These are phyloP conservation scores for Elaeis guineensis DNA, from an alignment of 176 grass and related monocot genomes.

Conservation along the genomic window DNA sequence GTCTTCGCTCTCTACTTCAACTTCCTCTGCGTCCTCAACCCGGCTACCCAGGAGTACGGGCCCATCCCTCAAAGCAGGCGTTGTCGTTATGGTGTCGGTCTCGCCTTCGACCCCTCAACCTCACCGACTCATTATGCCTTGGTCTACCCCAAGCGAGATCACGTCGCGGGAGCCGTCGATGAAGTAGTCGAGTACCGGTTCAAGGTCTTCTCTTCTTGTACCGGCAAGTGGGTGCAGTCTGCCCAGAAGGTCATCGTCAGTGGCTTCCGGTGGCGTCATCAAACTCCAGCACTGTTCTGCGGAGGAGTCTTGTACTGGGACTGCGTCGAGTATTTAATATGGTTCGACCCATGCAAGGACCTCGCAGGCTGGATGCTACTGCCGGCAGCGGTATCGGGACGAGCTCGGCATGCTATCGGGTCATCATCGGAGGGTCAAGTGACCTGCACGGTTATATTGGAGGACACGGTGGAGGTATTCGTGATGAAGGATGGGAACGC, in stretches of 20 bases:
- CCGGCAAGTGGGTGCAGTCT: slow-evolving; percentile 5
- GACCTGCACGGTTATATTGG: too few species aligned
- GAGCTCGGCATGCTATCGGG: too few species aligned
- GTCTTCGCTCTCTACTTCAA: background rate
- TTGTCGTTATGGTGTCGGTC: background rate
- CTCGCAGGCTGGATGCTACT: background rate
- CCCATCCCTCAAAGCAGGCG: background rate
- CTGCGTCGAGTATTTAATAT: slow-evolving; percentile 2
- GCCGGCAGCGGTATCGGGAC: background rate
- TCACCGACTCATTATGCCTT: background rate
- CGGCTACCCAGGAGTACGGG: slow-evolving; percentile 27
- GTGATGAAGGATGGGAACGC: too few species aligned
- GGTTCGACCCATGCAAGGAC: slow-evolving; percentile 19
- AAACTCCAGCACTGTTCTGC: background rate
- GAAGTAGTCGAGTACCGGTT: background rate
- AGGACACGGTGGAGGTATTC: too few species aligned
- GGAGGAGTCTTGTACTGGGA: slow-evolving; percentile 13
- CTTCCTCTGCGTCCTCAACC: slow-evolving; percentile 32
- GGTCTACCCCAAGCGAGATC: background rate
- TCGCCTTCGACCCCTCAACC: slow-evolving; percentile 5
- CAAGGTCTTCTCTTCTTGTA: slow-evolving; percentile 13
- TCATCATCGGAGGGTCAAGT: too few species aligned
- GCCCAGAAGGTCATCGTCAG: background rate
- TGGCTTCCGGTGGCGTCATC: too few species aligned
- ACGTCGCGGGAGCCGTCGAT: too few species aligned